Evolutionary conservation across 148 eudicot genomes (phyloP), one percentile per base, ranked within the genome.

Genomic region (Chenopodium album): DNA sequence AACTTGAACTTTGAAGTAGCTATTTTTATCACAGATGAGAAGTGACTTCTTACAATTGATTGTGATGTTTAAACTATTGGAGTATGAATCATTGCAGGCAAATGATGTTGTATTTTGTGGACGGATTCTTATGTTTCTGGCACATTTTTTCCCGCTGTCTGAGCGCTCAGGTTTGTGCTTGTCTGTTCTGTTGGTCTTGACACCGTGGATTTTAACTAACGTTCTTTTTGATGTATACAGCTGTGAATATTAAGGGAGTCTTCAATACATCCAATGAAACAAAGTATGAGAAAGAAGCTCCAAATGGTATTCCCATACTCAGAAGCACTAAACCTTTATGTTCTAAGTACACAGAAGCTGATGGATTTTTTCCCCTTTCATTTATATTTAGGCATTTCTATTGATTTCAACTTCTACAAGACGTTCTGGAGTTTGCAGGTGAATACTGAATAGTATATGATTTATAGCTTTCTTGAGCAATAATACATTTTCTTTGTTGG

Each of bases 351-450:
- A 77, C 73, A n/a, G 10, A 77, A 78, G 72, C 63, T 19, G 9
- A 31, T 73, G 77, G 73, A 17, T 56, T 71, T 44, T 71, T 75
- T 73, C 60, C n/a, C 17, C 20, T 65, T 59, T 62, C 80, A 22
- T 78, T 65, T 80, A 59, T 76, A 0, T 81, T 81, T 83, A 95
- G 98, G 98, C 73, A 89, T 89, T 89, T 82, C 99, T 78, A 92
- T 97, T 83, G 99, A 97, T 88, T 92, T 97, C 91, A 97, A 97
- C 90, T 97, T 97, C 75, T 97, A 97, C 89, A 97, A 94, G 90
- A 97, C 98, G 76, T 92, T 97, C 86, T 97, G 99, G 99, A 92
- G 99, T 88, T 91, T 97, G 85, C 99, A 97, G 97, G 99, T 94
- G 67, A 81, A 83, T 80, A 32, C 98, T 94, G 67, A 81, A 83